These are phyloP conservation scores for Globisporangium orthogonon DNA, from an alignment of 352 stramenopile genomes.

Conservation along the genomic window DNA sequence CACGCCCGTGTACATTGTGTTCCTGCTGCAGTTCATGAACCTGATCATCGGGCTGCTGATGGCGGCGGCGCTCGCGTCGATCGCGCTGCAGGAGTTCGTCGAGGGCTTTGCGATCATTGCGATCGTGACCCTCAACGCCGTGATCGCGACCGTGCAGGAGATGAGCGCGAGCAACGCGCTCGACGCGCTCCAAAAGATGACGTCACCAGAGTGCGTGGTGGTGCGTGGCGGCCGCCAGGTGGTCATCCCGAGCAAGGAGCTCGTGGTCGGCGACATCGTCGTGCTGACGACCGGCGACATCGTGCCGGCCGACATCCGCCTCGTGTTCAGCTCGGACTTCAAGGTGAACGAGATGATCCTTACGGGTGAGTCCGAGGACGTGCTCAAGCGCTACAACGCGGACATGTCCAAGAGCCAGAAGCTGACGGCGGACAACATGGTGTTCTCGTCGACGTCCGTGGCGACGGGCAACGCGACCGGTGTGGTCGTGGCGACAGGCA, in stretches of 20 bases:
- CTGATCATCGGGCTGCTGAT: slow-evolving; percentile 67
- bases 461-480: slow-evolving; percentile 66
- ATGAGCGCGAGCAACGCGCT: slow-evolving; percentile 57
- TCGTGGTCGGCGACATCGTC: slow-evolving; percentile 82
- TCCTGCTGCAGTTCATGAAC: slow-evolving; percentile 79
- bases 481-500: slow-evolving; percentile 67
- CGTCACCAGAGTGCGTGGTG: slow-evolving; percentile 58
- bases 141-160: slow-evolving; percentile 58
- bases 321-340: slow-evolving; percentile 82
- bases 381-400: slow-evolving; percentile 58
- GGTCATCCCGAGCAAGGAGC: slow-evolving; percentile 53
- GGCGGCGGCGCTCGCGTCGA: slow-evolving; percentile 44
- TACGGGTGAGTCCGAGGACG: slow-evolving; percentile 89
- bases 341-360: slow-evolving; percentile 93
- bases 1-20: slow-evolving; percentile 52
- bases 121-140: slow-evolving; percentile 58
- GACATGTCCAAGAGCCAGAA: slow-evolving; percentile 22
- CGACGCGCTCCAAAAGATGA: slow-evolving; percentile 48
- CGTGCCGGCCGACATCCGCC: slow-evolving; percentile 87
- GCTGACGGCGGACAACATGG: slow-evolving; percentile 82
- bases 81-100: slow-evolving; percentile 54
- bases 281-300: slow-evolving; percentile 90
- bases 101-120: slow-evolving; percentile 69
- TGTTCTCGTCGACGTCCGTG: slow-evolving; percentile 90
- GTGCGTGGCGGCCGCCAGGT: slow-evolving; percentile 50